Evolutionary conservation across 352 stramenopile genomes (phyloP).

Genomic region (Pythium aristosporum): DNA sequence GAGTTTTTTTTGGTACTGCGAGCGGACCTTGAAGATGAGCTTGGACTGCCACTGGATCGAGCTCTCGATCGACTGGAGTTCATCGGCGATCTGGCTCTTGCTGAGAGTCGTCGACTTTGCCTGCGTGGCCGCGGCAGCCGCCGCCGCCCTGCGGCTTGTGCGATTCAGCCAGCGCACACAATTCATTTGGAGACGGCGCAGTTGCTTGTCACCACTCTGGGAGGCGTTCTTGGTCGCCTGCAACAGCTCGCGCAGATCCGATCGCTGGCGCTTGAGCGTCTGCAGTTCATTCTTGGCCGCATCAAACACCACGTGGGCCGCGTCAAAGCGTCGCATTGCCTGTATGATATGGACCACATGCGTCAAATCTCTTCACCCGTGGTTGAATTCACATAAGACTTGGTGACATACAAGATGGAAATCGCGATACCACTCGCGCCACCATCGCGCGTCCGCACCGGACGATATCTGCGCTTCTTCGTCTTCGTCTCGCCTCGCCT

Average conservation of each 20-base stretch:
- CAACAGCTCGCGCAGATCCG: slow-evolving; percentile 49
- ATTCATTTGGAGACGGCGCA: slow-evolving; percentile 60
- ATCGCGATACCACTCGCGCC: slow-evolving; percentile 55
- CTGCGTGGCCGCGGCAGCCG: slow-evolving; percentile 32
- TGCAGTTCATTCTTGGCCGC: slow-evolving; percentile 38
- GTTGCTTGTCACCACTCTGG: slow-evolving; percentile 48
- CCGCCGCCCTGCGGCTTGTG: slow-evolving; percentile 44
- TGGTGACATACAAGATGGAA: slow-evolving; percentile 36
- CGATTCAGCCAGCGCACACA: slow-evolving; percentile 70
- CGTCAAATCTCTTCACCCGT: background rate
- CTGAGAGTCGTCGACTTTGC: slow-evolving; percentile 45
- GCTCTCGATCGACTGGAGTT: slow-evolving; percentile 42
- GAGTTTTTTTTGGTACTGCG: slow-evolving; percentile 48
- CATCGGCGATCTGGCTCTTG: slow-evolving; percentile 44
- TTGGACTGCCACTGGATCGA: slow-evolving; percentile 41
- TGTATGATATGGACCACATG: slow-evolving; percentile 6
- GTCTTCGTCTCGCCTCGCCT: background rate
- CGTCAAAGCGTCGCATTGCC: slow-evolving; percentile 33
- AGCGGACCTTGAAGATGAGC: slow-evolving; percentile 49
- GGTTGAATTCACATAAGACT: background rate
- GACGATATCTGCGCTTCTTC: background rate
- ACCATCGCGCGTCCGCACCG: slow-evolving; percentile 33
- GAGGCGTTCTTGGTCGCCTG: slow-evolving; percentile 41
- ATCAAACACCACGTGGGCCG: slow-evolving; percentile 38
- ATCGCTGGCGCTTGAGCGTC: slow-evolving; percentile 46